These are phyloP conservation scores for Yamadazyma membranifaciens DNA, from an alignment of 1,139 yeast genomes.

Conservation along the genomic window DNA sequence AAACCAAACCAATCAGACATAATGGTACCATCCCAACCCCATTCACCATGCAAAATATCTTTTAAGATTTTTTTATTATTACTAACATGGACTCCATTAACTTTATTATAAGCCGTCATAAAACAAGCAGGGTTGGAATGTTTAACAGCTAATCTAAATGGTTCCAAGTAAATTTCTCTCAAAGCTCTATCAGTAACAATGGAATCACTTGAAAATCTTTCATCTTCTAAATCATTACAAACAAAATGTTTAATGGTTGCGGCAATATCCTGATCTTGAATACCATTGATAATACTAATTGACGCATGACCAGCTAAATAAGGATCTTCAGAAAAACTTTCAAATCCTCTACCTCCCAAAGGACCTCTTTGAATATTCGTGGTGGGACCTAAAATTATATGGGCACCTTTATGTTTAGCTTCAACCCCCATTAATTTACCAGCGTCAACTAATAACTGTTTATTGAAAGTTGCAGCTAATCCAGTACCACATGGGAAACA, in stretches of 20 bases:
- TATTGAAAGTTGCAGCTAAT: conserved; percentile 37
- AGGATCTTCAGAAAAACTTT: conserved; percentile 31
- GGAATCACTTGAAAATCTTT: conserved; percentile 46
- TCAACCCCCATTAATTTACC: conserved; percentile 27
- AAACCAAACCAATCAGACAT: conserved; percentile 65
- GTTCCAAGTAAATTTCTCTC: conserved; percentile 57
- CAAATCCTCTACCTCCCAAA: conserved; percentile 31
- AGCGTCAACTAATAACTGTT: conserved; percentile 20
- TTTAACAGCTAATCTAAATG: conserved; percentile 56
- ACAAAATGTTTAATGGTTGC: conserved; percentile 62
- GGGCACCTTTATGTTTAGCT: conserved; percentile 26
- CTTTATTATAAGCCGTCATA: conserved; percentile 59
- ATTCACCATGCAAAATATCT: conserved; percentile 32
- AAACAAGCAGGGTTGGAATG: conserved; percentile 32
- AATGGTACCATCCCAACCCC: conserved; percentile 45
- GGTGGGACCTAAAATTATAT: conserved; percentile 30
- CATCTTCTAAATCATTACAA: conserved; percentile 57
- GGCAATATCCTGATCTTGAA: conserved; percentile 34
- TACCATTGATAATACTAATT: conserved; percentile 24
- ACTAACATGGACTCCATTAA: conserved; percentile 54
- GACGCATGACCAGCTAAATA: conserved; percentile 28
- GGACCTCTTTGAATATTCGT: conserved; percentile 28
- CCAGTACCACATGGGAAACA: conserved; percentile 32
- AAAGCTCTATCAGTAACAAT: conserved; percentile 54
- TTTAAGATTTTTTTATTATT: conserved; percentile 39